Base-by-base conservation (phyloP, 495 filamentous ascomycete species). In the Lophium mytilinum region DNA sequence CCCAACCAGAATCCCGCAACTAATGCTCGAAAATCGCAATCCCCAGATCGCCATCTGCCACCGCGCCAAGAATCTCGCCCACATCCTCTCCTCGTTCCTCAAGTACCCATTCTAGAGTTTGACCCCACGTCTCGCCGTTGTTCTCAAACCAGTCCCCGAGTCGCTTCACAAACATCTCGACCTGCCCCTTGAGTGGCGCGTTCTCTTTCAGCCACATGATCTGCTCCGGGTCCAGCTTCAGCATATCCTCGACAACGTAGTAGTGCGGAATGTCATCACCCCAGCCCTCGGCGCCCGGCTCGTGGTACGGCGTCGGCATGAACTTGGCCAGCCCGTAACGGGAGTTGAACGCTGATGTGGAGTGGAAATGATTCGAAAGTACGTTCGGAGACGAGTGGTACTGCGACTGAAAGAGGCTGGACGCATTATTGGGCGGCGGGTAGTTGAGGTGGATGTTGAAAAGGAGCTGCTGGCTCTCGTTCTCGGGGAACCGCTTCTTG, bases 181-280 rank as follows among this genome's bases (percentile, higher is more conserved):
- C 80, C 60, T 78, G 72, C 46, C 73, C 69, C 64, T 81, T 83
- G 17, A 76, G 55, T 45, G 71, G 72, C 53, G 76, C 76, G 59
- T 78, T 71, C 46, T 80, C 73, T 39, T 76, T 76, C 54, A 85
- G 66, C 71, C 75, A 79, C 53, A 85, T 62, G 1, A 83, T 67
- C 61, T 83, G 78, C 9, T 72, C 75, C 10, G 82, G 82, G 56
- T 83, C 74, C 18, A 85, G 71, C 68, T 85, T 84, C 68, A 84
- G 71, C 82, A 85, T 83, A 58, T 84, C 82, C 65, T 84, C 79
- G 21, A 85, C 74, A 17, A 83, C 72, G 56, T 84, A 84, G 66
- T 84, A 83, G 52, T 84, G 80, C 37, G 71, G 69, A 40, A 83
- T 79, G 54, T 82, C 81, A 58, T 84, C 81, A 33, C 82, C 82